These are phyloP conservation scores for Stropharia rugosoannulata DNA, from an alignment of 768 basidiomycete genomes.

Conservation along the genomic window DNA sequence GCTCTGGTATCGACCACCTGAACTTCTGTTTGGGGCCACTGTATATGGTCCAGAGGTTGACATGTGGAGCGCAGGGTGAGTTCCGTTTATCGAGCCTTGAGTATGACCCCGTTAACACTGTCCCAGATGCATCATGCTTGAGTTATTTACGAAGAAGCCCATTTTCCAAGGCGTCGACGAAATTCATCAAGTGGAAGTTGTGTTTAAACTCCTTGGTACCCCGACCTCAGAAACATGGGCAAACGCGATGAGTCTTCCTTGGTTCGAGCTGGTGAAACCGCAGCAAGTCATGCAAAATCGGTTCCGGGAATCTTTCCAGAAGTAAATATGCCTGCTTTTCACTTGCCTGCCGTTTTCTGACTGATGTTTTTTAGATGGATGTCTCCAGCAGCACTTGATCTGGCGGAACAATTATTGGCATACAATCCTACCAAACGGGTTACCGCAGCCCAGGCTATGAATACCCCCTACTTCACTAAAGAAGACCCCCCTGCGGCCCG, in stretches of 20 bases:
- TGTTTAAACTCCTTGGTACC: constrained; percentile 90
- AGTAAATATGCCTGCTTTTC: constrained; percentile 44
- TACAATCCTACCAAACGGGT: constrained; percentile 81
- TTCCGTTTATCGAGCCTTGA: neutral
- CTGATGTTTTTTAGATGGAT: constrained; percentile 64
- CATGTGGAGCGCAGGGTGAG: constrained; percentile 99
- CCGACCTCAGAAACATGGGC: constrained; percentile 85
- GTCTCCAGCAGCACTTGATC: constrained; percentile 80
- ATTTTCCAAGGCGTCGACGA: constrained; percentile 99
- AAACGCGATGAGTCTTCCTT: constrained; percentile 79
- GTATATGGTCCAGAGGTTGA: constrained; percentile 97
- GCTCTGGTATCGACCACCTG: constrained; percentile 96
- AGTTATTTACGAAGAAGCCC: constrained; percentile 92
- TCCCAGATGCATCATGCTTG: constrained; percentile 96
- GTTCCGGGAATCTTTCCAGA: constrained; percentile 84
- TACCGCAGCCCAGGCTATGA: constrained; percentile 78
- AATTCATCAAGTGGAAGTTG: constrained; percentile 93
- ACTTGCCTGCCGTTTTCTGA: neutral
- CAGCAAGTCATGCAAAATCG: constrained; percentile 69
- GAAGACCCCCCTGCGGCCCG: constrained; percentile 74
- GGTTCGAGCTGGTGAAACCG: constrained; percentile 98
- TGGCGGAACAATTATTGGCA: constrained; percentile 79
- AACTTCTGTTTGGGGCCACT: constrained; percentile 92
- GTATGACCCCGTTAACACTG: neutral
- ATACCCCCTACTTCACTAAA: constrained; percentile 78